Conservation (phyloP, 75 land plant species). For the Picea sitchensis region DNA sequence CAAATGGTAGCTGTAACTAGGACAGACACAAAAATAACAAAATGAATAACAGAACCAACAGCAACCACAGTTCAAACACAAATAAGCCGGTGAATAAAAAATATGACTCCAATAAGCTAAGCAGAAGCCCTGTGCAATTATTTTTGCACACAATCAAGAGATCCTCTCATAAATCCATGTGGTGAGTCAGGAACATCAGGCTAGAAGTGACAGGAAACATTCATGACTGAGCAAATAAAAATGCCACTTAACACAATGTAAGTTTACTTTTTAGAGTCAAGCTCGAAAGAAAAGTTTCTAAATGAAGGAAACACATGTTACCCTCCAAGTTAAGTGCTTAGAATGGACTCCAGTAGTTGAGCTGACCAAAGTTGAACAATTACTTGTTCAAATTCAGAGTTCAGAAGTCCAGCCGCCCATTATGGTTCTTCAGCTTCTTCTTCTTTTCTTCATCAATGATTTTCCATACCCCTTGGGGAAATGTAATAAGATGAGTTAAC, state of each 20-base stretch:
- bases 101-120: background rate
- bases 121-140: background rate
- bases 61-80: background rate
- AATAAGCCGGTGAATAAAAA: background rate
- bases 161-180: background rate
- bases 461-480: too few relatives aligned
- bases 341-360: too few relatives aligned
- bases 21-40: background rate
- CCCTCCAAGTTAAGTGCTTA: too few relatives aligned
- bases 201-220: background rate
- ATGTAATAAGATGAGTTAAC: too few relatives aligned
- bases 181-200: too few relatives aligned
- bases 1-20: background rate
- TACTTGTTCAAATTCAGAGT: too few relatives aligned
- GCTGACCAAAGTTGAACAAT: too few relatives aligned
- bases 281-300: background rate
- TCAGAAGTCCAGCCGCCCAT: too few relatives aligned
- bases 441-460: too few relatives aligned
- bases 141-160: background rate
- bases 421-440: too few relatives aligned
- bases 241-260: background rate
- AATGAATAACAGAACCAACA: background rate
- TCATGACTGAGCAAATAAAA: background rate
- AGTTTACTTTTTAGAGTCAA: background rate
- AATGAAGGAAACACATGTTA: background rate